Conservation (phyloP, 495 filamentous ascomycete genomes). For the Bryoglossum gracile region DNA sequence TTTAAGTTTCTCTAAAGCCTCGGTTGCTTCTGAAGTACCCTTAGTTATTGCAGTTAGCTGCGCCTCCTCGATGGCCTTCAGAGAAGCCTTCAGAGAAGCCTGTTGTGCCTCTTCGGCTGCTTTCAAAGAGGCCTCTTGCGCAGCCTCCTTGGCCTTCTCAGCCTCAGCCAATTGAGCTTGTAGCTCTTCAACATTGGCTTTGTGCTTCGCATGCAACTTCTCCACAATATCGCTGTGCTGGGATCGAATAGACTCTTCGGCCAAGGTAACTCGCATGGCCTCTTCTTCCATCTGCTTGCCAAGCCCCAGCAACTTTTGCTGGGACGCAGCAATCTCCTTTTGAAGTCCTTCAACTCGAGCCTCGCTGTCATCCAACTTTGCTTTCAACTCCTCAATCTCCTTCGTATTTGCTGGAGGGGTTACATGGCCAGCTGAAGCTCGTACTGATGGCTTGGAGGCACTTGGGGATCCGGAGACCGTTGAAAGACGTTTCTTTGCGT, state of each 20-base stretch:
- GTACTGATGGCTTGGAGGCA: conserved; percentile 20
- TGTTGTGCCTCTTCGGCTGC: conserved; percentile 22
- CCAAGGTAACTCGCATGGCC: conserved; percentile 10
- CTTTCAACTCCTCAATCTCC: conserved; percentile 45
- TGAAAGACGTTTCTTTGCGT: conserved; percentile 45
- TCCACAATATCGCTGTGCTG: conserved; percentile 23
- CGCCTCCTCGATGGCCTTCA: too few relatives aligned
- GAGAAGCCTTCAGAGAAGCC: too few relatives aligned
- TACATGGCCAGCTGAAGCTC: conserved; percentile 27
- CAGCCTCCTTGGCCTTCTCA: conserved; percentile 14
- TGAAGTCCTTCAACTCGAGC: conserved; percentile 35
- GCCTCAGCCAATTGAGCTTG: conserved; percentile 23
- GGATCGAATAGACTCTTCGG: conserved; percentile 19
- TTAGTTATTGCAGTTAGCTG: conserved; percentile 15
- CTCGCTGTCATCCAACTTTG: conserved; percentile 36
- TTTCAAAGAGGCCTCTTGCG: conserved; percentile 20
- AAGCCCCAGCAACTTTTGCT: conserved; percentile 23
- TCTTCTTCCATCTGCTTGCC: conserved; percentile 23
- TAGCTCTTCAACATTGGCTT: conserved; percentile 32
- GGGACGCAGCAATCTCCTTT: conserved; percentile 29
- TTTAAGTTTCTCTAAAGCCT: conserved; percentile 28
- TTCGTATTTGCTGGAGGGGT: conserved; percentile 33
- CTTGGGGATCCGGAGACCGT: conserved; percentile 30
- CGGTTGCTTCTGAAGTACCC: conserved; percentile 15
- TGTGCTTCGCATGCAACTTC: conserved; percentile 28